Percentiles rank a stretch among this genome's conserved stretches.
phyloP scores from a whole-genome alignment of 2,329 filamentous ascomycete genomes.

The Beauveria caledonica region DNA sequence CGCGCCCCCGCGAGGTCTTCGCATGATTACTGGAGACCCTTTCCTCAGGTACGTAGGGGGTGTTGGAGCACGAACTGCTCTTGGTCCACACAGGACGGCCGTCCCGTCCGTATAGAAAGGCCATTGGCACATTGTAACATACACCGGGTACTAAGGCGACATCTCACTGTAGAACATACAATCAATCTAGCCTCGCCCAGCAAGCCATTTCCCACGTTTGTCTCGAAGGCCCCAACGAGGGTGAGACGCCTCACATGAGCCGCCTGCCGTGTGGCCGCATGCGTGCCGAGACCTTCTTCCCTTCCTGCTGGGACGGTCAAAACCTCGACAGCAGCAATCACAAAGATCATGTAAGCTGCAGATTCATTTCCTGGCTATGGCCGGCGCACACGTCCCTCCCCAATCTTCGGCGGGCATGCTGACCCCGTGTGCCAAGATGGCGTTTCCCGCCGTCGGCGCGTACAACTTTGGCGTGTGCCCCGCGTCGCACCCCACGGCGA shows the following conservation, averaged over 20 bases:
- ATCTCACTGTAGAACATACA: constrained; percentile 28
- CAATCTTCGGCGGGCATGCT: not conserved
- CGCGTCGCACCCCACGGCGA: constrained; percentile 31
- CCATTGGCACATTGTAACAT: too few relatives aligned
- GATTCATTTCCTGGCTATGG: too few relatives aligned
- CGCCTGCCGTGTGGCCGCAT: constrained; percentile 46
- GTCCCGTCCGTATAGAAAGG: not conserved
- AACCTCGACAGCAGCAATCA: constrained; percentile 47
- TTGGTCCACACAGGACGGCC: not conserved
- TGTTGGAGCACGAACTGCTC: not conserved
- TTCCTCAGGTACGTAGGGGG: constrained; percentile 28
- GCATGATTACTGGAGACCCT: constrained; percentile 57
- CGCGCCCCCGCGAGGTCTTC: constrained; percentile 54
- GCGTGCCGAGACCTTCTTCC: constrained; percentile 51
- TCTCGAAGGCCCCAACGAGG: constrained; percentile 30
- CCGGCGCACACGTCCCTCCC: not conserved
- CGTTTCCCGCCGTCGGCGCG: constrained; percentile 21
- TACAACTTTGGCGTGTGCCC: constrained; percentile 29
- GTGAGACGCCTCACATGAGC: constrained; percentile 39
- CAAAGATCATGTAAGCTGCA: constrained; percentile 40
- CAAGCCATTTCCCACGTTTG: constrained; percentile 49
- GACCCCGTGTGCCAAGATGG: constrained; percentile 15
- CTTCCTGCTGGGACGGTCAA: constrained; percentile 54
- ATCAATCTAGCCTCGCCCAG: constrained; percentile 34
- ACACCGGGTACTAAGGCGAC: too few relatives aligned